Conservation (phyloP, 148 eudicot genomes). For the Linanthus parryae region DNA sequence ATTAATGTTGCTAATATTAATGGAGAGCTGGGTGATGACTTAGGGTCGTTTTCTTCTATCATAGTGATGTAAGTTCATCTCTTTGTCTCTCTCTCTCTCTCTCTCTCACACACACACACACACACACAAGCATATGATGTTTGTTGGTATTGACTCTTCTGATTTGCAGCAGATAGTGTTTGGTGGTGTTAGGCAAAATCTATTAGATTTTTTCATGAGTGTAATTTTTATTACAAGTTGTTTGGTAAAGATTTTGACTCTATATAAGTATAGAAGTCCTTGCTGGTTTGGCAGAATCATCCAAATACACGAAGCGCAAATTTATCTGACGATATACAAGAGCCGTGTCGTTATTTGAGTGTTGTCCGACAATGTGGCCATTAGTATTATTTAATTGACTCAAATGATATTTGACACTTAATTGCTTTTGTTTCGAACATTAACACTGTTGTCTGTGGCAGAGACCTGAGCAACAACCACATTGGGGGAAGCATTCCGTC, state of each 20-base stretch:
- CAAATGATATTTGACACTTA: neutral
- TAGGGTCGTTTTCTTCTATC: slow-evolving; percentile 70
- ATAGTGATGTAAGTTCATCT: slow-evolving; percentile 43
- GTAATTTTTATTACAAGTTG: no score
- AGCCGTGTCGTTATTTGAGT: neutral
- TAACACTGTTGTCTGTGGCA: slow-evolving; percentile 21
- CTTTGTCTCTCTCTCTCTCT: no score
- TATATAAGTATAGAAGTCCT: no score
- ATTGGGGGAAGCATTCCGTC: slow-evolving; percentile 88
- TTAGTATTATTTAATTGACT: neutral
- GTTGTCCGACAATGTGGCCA: neutral
- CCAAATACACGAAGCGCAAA: no score
- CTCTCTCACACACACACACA: slow-evolving; percentile 2
- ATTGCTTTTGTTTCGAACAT: neutral
- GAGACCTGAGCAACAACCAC: slow-evolving; percentile 74
- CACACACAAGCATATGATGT: neutral
- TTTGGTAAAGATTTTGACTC: no score
- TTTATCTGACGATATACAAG: no score
- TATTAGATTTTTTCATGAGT: no score
- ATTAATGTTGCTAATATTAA: slow-evolving; percentile 60
- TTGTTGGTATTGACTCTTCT: neutral
- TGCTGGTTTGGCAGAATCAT: no score
- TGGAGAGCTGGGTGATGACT: slow-evolving; percentile 67
- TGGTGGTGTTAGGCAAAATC: no score
- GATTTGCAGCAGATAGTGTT: no score